Conservation (phyloP, 176 grass and related monocot genomes). For the Chloris gayana region DNA sequence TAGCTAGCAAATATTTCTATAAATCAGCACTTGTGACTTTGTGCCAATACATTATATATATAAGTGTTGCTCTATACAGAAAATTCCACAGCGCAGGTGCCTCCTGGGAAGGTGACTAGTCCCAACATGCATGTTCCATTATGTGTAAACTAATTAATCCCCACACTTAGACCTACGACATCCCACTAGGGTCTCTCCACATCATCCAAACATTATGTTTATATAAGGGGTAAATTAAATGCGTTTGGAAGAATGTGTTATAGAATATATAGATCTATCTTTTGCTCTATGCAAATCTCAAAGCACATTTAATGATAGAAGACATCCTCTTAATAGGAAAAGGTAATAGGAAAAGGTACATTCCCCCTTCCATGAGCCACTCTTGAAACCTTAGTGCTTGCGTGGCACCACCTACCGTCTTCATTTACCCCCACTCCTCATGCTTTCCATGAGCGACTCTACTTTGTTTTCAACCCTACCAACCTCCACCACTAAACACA, state of each 20-base stretch:
- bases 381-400: not conserved
- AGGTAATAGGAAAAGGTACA: too few species aligned
- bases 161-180: not conserved
- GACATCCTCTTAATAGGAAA: not conserved
- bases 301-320: not conserved
- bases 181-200: not conserved
- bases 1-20: conserved; percentile 17
- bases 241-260: not conserved
- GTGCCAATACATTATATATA: not conserved
- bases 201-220: not conserved
- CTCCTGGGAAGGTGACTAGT: conserved; percentile 31
- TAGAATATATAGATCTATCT: not conserved
- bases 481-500: not conserved
- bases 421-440: not conserved
- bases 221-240: not conserved
- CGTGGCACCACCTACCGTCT: not conserved
- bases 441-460: too few species aligned
- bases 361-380: not conserved
- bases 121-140: not conserved
- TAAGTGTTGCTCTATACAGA: not conserved
- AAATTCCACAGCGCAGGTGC: conserved; percentile 4
- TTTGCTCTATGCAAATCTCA: not conserved
- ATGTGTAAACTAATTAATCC: conserved; percentile 4
- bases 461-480: not conserved
- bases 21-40: conserved; percentile 25